These are phyloP conservation scores for Diddensiella caesifluorescens DNA, from an alignment of 805 yeast genomes.

Conservation along the genomic window DNA sequence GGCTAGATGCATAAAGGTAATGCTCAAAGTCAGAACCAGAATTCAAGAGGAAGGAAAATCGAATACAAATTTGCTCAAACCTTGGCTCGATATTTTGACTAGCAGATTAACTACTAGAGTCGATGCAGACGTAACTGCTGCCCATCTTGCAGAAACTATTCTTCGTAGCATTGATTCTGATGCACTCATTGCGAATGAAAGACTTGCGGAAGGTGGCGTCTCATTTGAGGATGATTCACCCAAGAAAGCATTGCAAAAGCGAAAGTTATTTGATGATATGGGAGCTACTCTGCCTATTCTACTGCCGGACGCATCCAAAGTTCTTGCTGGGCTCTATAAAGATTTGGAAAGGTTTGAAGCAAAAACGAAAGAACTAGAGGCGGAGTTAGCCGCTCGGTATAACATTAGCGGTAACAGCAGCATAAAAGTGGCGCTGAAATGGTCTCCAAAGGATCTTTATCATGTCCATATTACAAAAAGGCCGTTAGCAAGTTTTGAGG, in stretches of 20 bases:
- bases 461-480: slow-evolving; percentile 42
- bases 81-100: slow-evolving; percentile 15
- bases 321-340: slow-evolving; percentile 20
- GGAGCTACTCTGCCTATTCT: slow-evolving; percentile 20
- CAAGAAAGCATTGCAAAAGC: slow-evolving; percentile 8
- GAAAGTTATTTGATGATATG: not conserved
- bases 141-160: slow-evolving; percentile 40
- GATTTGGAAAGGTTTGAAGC: slow-evolving; percentile 28
- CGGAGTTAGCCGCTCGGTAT: slow-evolving; percentile 6
- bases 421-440: slow-evolving; percentile 33
- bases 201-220: slow-evolving; percentile 35
- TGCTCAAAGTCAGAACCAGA: slow-evolving; percentile 29
- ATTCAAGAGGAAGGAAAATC: not conserved
- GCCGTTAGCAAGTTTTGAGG: slow-evolving; percentile 18
- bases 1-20: slow-evolving; percentile 37
- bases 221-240: not conserved
- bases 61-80: not conserved
- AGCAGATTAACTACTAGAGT: slow-evolving; percentile 18
- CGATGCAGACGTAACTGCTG: slow-evolving; percentile 20
- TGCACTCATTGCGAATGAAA: slow-evolving; percentile 9
- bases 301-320: slow-evolving; percentile 14
- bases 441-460: slow-evolving; percentile 41
- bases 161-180: slow-evolving; percentile 39
- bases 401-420: slow-evolving; percentile 14
- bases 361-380: slow-evolving; percentile 23